Percentiles rank a stretch among this genome's conserved stretches.
phyloP scores from a whole-genome alignment of 495 filamentous ascomycete genomes.

The Neurospora hispaniola region DNA sequence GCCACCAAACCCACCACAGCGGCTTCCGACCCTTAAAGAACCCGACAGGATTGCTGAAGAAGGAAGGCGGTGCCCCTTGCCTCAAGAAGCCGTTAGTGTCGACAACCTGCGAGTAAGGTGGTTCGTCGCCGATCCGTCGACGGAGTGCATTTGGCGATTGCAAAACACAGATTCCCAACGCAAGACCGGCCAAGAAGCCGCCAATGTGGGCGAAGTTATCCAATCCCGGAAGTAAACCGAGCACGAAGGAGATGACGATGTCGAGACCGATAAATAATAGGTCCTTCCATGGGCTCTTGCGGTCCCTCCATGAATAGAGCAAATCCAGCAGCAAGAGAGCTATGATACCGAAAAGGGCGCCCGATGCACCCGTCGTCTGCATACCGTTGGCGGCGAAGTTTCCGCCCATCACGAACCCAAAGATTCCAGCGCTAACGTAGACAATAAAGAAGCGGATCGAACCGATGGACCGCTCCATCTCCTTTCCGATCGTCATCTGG shows the following conservation, averaged over 20 bases:
- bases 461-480: constrained; percentile 86
- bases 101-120: constrained; percentile 30
- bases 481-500: constrained; percentile 74
- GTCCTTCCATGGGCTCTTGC: constrained; percentile 64
- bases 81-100: constrained; percentile 27
- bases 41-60: constrained; percentile 56
- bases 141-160: constrained; percentile 77
- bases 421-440: constrained; percentile 86
- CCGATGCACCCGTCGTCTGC: constrained; percentile 79
- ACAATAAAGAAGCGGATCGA: constrained; percentile 75
- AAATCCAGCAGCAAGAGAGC: constrained; percentile 82
- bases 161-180: constrained; percentile 74
- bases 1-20: constrained; percentile 97
- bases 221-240: constrained; percentile 83
- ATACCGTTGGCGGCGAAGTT: constrained; percentile 78
- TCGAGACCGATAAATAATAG: constrained; percentile 75
- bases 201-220: constrained; percentile 98
- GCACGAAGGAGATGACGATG: constrained; percentile 77
- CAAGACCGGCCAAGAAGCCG: constrained; percentile 86
- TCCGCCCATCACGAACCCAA: constrained; percentile 90
- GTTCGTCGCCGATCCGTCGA: constrained; percentile 60
- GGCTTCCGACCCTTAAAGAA: constrained; percentile 91
- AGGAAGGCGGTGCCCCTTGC: constrained; percentile 40
- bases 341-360: constrained; percentile 81
- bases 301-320: constrained; percentile 79